Percentiles rank a stretch among this genome's conserved stretches.
Evolutionary conservation across 257 asterid species (phyloP).

Genomic region (Penstemon barbatus): DNA sequence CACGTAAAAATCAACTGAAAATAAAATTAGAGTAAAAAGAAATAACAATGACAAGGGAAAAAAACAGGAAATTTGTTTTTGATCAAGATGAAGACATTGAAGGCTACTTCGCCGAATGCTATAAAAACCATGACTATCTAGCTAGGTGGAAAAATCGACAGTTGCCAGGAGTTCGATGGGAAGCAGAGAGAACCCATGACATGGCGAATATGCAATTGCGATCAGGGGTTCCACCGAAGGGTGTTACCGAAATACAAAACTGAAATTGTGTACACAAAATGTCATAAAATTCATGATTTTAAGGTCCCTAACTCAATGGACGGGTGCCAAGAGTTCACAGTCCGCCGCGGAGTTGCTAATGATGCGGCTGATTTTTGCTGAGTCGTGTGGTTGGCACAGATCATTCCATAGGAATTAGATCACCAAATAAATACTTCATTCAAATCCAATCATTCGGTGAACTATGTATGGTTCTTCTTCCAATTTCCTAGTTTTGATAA

Average conservation of each 20-base stretch:
- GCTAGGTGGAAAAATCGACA: not conserved
- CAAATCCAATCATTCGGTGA: no score
- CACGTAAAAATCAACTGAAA: no score
- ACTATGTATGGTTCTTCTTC: no score
- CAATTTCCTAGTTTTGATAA: no score
- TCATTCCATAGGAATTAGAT: no score
- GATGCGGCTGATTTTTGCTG: no score
- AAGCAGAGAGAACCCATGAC: not conserved
- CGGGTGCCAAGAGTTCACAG: not conserved
- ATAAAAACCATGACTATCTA: not conserved
- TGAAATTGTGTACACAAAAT: not conserved
- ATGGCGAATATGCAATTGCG: not conserved
- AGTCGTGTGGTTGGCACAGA: no score
- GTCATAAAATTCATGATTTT: not conserved
- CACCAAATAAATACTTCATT: no score
- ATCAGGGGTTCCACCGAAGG: not conserved
- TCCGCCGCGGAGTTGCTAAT: not conserved
- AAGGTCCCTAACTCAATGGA: not conserved
- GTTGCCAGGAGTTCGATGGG: not conserved
- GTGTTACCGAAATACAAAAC: not conserved
- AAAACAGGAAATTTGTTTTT: no score
- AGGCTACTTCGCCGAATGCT: not conserved
- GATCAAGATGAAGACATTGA: no score
- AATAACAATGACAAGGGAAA: no score
- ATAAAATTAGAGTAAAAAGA: no score